Evolutionary conservation across 2,329 filamentous ascomycete genomes (phyloP), one percentile per base, ranked within the genome.

Genomic region (Thielaviopsis euricoi): DNA sequence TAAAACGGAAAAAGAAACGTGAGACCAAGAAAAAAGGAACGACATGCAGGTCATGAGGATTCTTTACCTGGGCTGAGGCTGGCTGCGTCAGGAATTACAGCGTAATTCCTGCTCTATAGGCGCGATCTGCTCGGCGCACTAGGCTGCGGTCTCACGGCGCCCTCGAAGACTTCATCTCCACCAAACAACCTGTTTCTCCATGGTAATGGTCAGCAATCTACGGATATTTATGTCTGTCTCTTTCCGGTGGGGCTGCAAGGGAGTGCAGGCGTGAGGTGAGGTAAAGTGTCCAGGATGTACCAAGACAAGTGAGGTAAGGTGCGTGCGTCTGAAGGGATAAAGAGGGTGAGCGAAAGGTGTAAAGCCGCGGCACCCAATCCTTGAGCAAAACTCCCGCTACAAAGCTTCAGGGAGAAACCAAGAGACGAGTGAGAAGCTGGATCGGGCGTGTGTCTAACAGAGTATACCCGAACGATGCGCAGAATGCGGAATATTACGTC

Each of bases 81-180:
- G 7, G 29, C 29, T 2, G 29, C 29, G 12, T 33, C 5, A 33
- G 29, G 29, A 33, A 33, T 33, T 2, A 15, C 37, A 43, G 37
- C 15, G 43, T n/a, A 48, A 21, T 10, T 5, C 4, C 43, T 21
- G 43, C 43, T 48, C n/a, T 19, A 48, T 40, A 40, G 15, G 21
- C 26, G 52, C 61, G 59, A 61, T 61, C 53, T 62, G 61, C 62
- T 12, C n/a, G 23, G 12, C 46, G n/a, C 55, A 15, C n/a, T 26
- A 29, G 17, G 25, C 17, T 43, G 48, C 10, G 33, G 25, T 23
- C 26, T 43, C 15, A 43, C 55, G 25, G 29, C 49, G 13, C 23
- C 40, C 13, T 25, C 49, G 25, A 58, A 58, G n/a, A 52, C 56
- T 49, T 58, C 56, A 43, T 58, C 56, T 15, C 56, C 56, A 40